phyloP scores from a whole-genome alignment of 2,329 filamentous ascomycete species.

The Exophiala aquamarina region DNA sequence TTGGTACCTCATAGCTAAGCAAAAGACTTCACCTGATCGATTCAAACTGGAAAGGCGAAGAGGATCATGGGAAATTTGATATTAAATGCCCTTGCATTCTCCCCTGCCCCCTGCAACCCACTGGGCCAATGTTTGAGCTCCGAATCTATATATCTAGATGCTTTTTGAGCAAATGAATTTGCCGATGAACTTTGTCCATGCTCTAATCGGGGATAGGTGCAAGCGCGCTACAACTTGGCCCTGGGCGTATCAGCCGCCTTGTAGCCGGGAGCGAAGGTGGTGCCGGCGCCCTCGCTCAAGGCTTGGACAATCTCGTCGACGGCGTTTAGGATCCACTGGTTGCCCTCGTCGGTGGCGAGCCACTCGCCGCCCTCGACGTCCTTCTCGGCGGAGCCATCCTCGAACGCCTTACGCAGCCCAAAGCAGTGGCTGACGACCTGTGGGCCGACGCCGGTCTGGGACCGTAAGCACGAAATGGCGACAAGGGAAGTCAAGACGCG shows the following conservation, averaged over 20 bases:
- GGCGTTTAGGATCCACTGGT: constrained; percentile 61
- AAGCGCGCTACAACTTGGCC: constrained; percentile 23
- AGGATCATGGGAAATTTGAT: too few species aligned
- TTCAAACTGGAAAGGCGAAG: too few species aligned
- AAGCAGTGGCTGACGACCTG: constrained; percentile 82
- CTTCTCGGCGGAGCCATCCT: constrained; percentile 60
- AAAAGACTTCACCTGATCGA: too few species aligned
- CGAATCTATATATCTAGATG: too few species aligned
- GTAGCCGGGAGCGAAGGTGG: constrained; percentile 57
- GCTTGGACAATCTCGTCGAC: constrained; percentile 61
- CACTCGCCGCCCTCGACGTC: constrained; percentile 57
- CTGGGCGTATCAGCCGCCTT: constrained; percentile 40
- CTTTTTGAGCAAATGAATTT: neutral
- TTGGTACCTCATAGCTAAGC: too few species aligned
- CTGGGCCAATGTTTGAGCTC: too few species aligned
- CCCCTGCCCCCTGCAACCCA: too few species aligned
- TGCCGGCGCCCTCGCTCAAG: constrained; percentile 49
- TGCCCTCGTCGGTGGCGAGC: constrained; percentile 66
- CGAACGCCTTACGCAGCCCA: constrained; percentile 72
- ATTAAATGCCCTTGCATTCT: too few species aligned
- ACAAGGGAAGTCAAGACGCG: constrained; percentile 71
- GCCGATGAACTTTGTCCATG: too few species aligned
- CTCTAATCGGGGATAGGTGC: too few species aligned
- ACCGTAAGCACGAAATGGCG: constrained; percentile 70
- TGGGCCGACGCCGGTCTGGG: constrained; percentile 79